Evolutionary conservation across 106 monocot genomes (phyloP).

Genomic region (Ottelia alismoides): DNA sequence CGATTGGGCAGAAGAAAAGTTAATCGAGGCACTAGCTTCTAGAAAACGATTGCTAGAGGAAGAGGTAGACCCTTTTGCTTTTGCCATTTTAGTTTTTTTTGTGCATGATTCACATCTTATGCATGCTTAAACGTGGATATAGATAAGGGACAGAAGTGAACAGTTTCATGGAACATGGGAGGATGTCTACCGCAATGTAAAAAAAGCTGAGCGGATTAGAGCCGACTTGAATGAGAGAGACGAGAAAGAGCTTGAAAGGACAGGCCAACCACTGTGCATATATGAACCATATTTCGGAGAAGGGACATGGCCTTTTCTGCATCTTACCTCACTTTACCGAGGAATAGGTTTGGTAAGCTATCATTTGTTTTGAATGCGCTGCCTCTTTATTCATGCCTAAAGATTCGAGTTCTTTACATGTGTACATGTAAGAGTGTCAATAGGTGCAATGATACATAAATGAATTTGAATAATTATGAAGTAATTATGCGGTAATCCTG

Average conservation of each 20-base stretch:
- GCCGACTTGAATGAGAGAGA: conserved; percentile 87
- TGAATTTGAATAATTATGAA: too few relatives aligned
- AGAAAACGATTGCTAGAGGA: conserved; percentile 72
- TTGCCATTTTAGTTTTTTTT: too few relatives aligned
- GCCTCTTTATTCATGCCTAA: too few relatives aligned
- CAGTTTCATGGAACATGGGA: conserved; percentile 92
- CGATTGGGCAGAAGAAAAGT: conserved; percentile 67
- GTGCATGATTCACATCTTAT: too few relatives aligned
- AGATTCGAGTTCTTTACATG: too few relatives aligned
- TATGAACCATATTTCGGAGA: conserved; percentile 98
- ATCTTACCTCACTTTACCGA: conserved; percentile 81
- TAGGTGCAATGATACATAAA: too few relatives aligned
- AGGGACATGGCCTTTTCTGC: conserved; percentile 92
- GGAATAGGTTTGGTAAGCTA: conserved; percentile 84
- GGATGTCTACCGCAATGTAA: conserved; percentile 85
- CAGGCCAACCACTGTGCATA: conserved; percentile 90
- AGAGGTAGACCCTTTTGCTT: conserved; percentile 37
- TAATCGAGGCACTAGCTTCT: conserved; percentile 27
- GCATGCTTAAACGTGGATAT: too few relatives aligned
- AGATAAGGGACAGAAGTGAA: conserved; percentile 81
- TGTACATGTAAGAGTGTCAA: too few relatives aligned
- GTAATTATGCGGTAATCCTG: too few relatives aligned
- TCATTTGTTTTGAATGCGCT: too few relatives aligned
- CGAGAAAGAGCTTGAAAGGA: conserved; percentile 91
- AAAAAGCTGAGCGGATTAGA: conserved; percentile 69